Base-by-base conservation (phyloP, 352 stramenopile genomes). In the Globisporangium rhizosaccharum region DNA sequence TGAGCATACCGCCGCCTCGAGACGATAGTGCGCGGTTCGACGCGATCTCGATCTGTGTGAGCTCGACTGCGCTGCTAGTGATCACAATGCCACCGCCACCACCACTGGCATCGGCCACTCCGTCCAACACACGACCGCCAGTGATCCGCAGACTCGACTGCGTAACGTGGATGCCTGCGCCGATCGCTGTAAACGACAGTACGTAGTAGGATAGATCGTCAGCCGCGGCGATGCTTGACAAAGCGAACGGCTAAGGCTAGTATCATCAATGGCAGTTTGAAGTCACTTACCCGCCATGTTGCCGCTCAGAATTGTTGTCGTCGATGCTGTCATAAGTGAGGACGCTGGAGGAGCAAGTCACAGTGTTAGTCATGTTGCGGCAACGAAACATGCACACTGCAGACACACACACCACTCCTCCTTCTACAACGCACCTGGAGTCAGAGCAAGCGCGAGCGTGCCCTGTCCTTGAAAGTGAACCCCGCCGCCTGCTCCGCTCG, bases 121-220 rank as follows among this genome's bases (percentile, higher is more conserved):
- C 36, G 23, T 56, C 30, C 23, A 50, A 20, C 12, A 71, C 11
- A 11, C 42, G 41, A 3, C 64, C 50, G 15, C 51, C 55, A 9
- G 18, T 45, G 3, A 79, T 59, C 0, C 45, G 11, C 4, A 79
- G 47, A 42, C 51, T 53, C 15, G 66, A 54, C 20, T 64, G 44
- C 14, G 48, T 28, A 15, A 75, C 46, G 23, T 73, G 69, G 14
- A 77, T 63, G 10, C 72, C 72, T 39, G 63, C 72, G 47, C 72
- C 72, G 26, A 53, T 62, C 2, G 33, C 71, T 79, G 8, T 47
- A 47, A 6, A 4, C 15, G 6, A 4, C 45, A 23, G 2, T 17
- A 45, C 18, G 11, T 1, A 46, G 3, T 41, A 15, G n/a, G 5
- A 23, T 0, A 6, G 11, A 39, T 18, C 11, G 0, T 6, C 23